Percentiles rank a stretch among this genome's conserved stretches.
These are phyloP conservation scores for Arabis hirsuta DNA, from an alignment of 345 rosid genomes.

Conservation along the genomic window DNA sequence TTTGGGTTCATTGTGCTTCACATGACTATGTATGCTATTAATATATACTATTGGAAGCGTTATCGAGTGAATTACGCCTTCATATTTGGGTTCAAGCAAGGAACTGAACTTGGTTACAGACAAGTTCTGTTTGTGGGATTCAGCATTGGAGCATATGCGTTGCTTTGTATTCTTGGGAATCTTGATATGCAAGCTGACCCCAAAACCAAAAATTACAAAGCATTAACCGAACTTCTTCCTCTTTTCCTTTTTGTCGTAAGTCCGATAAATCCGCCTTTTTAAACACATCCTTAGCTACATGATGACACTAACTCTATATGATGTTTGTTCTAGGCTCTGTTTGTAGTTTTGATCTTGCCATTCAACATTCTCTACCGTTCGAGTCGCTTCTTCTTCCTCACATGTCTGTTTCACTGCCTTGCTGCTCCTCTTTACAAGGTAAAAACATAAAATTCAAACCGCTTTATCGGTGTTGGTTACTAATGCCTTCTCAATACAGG, in stretches of 20 bases:
- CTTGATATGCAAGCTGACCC: constrained; percentile 63
- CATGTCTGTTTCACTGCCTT: constrained; percentile 44
- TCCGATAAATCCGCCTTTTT: background rate
- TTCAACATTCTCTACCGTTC: constrained; percentile 53
- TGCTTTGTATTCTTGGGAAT: constrained; percentile 57
- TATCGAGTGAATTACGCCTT: constrained; percentile 62
- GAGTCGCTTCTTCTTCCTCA: constrained; percentile 46
- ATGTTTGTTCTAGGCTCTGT: constrained; percentile 52
- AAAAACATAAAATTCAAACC: constrained; percentile 26
- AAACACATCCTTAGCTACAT: background rate
- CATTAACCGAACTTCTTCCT: constrained; percentile 58
- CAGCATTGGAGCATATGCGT: constrained; percentile 56
- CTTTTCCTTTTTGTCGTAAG: constrained; percentile 46
- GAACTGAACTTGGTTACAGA: constrained; percentile 67
- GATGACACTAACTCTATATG: constrained; percentile 7
- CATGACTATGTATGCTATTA: constrained; percentile 48
- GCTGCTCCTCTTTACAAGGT: constrained; percentile 50
- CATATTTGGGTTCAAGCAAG: constrained; percentile 77
- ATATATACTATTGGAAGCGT: constrained; percentile 53
- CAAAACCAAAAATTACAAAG: constrained; percentile 44
- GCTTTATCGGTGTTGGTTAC: background rate
- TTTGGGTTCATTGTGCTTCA: constrained; percentile 57
- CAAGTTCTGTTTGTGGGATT: constrained; percentile 61
- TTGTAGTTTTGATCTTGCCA: constrained; percentile 53
- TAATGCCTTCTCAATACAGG: constrained; percentile 49